Conservation (phyloP, 345 rosid species). For the Rhodomyrtus tomentosa region DNA sequence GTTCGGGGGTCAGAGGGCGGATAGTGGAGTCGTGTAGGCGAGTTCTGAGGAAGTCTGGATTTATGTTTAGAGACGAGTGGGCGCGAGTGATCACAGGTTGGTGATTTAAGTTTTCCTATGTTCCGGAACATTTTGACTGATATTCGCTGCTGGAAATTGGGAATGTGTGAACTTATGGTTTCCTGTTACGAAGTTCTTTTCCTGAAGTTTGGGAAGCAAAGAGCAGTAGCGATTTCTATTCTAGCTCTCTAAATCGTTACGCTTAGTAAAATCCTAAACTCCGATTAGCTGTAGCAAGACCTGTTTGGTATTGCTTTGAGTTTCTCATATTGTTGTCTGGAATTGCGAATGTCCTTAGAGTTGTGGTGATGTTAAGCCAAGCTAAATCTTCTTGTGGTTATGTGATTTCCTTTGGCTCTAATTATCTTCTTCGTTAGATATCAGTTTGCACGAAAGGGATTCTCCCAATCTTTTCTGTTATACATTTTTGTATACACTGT, state of each 20-base stretch:
- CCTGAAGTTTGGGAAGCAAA: not conserved
- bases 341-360: not conserved
- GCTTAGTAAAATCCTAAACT: not conserved
- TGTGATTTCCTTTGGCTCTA: not conserved
- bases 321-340: not conserved
- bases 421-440: not conserved
- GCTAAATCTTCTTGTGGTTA: not conserved
- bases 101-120: not conserved
- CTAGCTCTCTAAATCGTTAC: not conserved
- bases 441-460: not conserved
- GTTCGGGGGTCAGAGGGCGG: conserved; percentile 2
- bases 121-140: not conserved
- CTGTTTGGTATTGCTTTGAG: not conserved
- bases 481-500: not conserved
- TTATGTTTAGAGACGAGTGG: conserved; percentile 34
- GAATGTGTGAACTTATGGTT: not conserved
- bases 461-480: not conserved
- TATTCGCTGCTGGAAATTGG: not conserved
- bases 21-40: conserved; percentile 15
- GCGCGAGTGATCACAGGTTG: conserved; percentile 20
- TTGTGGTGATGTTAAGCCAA: not conserved
- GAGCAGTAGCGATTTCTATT: not conserved
- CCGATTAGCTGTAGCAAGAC: not conserved
- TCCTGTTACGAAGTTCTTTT: not conserved
- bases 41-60: conserved; percentile 26